A percentile compares a stretch with the other conserved stretches of the same genome.
Evolutionary conservation across 106 monocot species (phyloP).

Genomic region (Apostasia shenzhenica): DNA sequence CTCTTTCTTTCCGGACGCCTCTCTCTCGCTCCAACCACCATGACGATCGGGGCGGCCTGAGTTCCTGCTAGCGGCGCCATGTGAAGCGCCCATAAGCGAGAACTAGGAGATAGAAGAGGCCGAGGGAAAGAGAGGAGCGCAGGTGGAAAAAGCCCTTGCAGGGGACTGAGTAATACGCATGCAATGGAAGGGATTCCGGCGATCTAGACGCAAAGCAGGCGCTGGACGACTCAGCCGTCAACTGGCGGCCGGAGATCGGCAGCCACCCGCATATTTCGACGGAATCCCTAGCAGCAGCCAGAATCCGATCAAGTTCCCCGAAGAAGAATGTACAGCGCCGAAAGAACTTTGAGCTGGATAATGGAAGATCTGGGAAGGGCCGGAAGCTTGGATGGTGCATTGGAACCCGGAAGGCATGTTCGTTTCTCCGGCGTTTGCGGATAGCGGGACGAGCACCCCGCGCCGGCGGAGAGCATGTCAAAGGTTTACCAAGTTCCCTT

Average conservation of each 20-base stretch:
- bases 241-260: no score
- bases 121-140: background rate
- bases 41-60: background rate
- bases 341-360: no score
- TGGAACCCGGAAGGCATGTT: no score
- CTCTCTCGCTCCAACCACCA: slow-evolving; percentile 8
- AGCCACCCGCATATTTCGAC: background rate
- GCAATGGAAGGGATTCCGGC: background rate
- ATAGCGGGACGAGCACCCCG: no score
- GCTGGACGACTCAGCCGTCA: background rate
- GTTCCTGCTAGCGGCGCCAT: slow-evolving; percentile 1
- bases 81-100: background rate
- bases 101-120: background rate
- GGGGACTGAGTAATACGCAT: background rate
- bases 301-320: background rate
- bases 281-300: background rate
- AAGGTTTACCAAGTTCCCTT: no score
- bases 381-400: no score
- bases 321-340: no score
- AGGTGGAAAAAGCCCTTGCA: background rate
- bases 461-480: no score
- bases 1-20: background rate
- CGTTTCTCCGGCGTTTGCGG: no score
- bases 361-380: no score
- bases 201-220: background rate